Evolutionary conservation across 2,329 filamentous ascomycete genomes (phyloP).

Genomic region (Keithomyces neogunnii): DNA sequence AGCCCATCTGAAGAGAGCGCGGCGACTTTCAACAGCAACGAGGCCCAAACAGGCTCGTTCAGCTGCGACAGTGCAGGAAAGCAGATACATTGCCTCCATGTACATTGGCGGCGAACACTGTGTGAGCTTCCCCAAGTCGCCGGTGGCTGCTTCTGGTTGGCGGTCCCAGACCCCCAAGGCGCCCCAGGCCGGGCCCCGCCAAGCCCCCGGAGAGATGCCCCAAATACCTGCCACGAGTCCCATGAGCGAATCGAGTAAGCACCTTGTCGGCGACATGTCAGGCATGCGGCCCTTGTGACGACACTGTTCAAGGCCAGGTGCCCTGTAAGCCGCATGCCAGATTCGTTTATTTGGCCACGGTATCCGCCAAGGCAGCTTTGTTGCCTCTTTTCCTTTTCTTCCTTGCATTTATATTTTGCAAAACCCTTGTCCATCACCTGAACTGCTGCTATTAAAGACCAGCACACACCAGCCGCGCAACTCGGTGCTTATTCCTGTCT

Average conservation of each 20-base stretch:
- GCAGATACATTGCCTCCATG: background rate
- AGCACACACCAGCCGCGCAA: no score
- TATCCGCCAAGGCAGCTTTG: background rate
- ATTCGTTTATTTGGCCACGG: background rate
- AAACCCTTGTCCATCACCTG: background rate
- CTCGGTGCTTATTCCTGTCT: no score
- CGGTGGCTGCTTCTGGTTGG: background rate
- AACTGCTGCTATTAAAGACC: no score
- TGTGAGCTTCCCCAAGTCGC: background rate
- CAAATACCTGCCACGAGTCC: background rate
- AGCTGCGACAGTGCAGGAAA: background rate
- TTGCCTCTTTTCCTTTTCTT: background rate
- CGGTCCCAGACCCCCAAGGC: no score
- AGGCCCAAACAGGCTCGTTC: no score
- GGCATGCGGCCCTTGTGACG: background rate
- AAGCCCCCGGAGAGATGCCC: constrained; percentile 1
- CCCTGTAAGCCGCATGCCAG: background rate
- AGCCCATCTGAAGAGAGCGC: background rate
- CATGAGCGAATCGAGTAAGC: background rate
- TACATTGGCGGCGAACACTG: background rate
- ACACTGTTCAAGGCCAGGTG: background rate
- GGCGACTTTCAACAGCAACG: no score
- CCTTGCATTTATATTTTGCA: background rate
- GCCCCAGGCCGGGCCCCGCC: background rate
- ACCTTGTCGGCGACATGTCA: background rate